Percentiles rank a stretch among this genome's conserved stretches.
Evolutionary conservation across 164 flowering plant species (phyloP).

Genomic region (Annona squamosa): DNA sequence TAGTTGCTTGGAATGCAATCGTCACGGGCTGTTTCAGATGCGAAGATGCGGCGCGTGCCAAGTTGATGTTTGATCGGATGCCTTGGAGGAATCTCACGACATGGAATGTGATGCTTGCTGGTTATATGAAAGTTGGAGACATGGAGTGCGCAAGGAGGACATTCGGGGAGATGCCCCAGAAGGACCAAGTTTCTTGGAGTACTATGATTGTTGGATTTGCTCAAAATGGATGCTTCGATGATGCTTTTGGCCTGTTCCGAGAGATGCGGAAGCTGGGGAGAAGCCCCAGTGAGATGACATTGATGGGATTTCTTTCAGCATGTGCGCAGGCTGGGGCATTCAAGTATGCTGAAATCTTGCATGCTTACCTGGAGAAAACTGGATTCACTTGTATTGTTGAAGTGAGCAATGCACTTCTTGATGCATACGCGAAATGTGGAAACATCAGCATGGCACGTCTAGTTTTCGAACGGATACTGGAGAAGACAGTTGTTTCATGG

Average conservation of each 20-base stretch:
- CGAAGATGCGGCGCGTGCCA: slow-evolving; percentile 34
- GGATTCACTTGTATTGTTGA: slow-evolving; percentile 35
- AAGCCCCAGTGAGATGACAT: slow-evolving; percentile 51
- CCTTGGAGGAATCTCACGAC: slow-evolving; percentile 41
- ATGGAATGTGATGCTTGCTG: slow-evolving; percentile 57
- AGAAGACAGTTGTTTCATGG: slow-evolving; percentile 51
- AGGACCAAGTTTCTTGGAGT: slow-evolving; percentile 62
- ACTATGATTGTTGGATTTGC: slow-evolving; percentile 64
- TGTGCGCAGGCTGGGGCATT: slow-evolving; percentile 63
- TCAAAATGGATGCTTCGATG: slow-evolving; percentile 41
- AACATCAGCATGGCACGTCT: slow-evolving; percentile 41
- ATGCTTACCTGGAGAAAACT: slow-evolving; percentile 46
- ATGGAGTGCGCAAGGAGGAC: slow-evolving; percentile 31
- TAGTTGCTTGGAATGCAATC: slow-evolving; percentile 62
- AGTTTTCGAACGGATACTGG: slow-evolving; percentile 44
- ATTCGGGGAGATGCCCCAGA: slow-evolving; percentile 32
- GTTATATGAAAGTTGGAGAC: slow-evolving; percentile 46
- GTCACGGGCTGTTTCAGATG: slow-evolving; percentile 50
- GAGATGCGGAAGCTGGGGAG: slow-evolving; percentile 30
- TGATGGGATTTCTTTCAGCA: slow-evolving; percentile 53
- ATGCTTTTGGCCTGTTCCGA: slow-evolving; percentile 41
- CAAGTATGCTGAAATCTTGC: slow-evolving; percentile 45
- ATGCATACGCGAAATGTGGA: slow-evolving; percentile 61
- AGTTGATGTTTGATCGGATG: slow-evolving; percentile 32
- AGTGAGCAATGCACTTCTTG: slow-evolving; percentile 57